Evolutionary conservation across 345 rosid genomes (phyloP).

Genomic region (Syzygium grande): DNA sequence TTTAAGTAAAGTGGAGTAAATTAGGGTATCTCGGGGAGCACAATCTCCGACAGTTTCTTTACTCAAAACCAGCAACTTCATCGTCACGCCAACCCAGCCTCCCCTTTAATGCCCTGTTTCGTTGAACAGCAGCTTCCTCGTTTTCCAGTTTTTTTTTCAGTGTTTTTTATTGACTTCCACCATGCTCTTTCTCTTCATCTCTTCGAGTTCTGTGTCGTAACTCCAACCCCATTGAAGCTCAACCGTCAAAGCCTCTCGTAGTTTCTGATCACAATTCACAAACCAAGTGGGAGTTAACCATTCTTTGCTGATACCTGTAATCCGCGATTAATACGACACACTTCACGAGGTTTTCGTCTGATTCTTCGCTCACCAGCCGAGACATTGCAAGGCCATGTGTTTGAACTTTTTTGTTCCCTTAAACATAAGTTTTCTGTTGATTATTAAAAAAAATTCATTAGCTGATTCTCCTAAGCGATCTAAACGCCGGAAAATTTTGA

Average conservation of each 20-base stretch:
- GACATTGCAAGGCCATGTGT: background rate
- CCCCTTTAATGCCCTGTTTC: background rate
- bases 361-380: background rate
- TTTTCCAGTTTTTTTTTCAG: background rate
- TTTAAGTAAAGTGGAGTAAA: background rate
- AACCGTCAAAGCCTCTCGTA: background rate
- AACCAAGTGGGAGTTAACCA: background rate
- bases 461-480: background rate
- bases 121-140: background rate
- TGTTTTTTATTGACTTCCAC: background rate
- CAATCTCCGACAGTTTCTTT: background rate
- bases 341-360: background rate
- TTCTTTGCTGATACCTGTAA: background rate
- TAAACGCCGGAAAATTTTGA: no score
- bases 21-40: background rate
- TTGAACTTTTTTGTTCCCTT: background rate
- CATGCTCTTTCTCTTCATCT: background rate
- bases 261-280: background rate
- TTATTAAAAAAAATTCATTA: background rate
- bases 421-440: no score
- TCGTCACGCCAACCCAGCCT: background rate
- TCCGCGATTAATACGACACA: background rate
- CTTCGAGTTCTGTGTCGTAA: background rate
- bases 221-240: background rate
- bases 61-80: background rate